phyloP scores from a whole-genome alignment of 768 basidiomycete genomes.

The Tylopilus sp. region DNA sequence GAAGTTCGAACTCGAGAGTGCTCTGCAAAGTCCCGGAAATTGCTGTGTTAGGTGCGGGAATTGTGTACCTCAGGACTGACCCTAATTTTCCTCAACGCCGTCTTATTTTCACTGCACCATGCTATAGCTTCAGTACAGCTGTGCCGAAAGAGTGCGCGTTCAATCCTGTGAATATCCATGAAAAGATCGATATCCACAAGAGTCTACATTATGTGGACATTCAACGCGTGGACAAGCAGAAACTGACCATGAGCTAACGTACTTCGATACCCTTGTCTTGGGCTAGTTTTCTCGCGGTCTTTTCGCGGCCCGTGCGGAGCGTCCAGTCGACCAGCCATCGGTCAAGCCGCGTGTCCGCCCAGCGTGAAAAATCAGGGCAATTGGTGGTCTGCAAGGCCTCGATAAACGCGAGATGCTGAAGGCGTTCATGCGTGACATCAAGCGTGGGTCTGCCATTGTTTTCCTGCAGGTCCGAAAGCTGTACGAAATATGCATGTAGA shows the following conservation, averaged over 20 bases:
- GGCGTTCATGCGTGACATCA: slow-evolving; percentile 69
- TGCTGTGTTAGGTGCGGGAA: slow-evolving; percentile 10
- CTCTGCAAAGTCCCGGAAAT: slow-evolving; percentile 50
- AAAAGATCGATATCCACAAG: slow-evolving; percentile 92
- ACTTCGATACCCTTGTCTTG: slow-evolving; percentile 79
- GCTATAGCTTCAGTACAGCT: slow-evolving; percentile 86
- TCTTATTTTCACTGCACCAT: slow-evolving; percentile 97
- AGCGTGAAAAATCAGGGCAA: slow-evolving; percentile 61
- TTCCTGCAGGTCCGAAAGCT: slow-evolving; percentile 52
- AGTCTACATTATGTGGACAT: slow-evolving; percentile 43
- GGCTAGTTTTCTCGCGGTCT: slow-evolving; percentile 74
- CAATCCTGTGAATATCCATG: slow-evolving; percentile 83
- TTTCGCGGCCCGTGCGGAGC: slow-evolving; percentile 71
- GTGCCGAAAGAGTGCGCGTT: slow-evolving; percentile 67
- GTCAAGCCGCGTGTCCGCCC: slow-evolving; percentile 79
- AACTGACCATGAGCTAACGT: slow-evolving; percentile 27
- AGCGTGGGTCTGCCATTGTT: slow-evolving; percentile 54
- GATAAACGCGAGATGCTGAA: slow-evolving; percentile 64
- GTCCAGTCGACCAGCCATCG: slow-evolving; percentile 94
- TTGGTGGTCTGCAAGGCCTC: slow-evolving; percentile 53
- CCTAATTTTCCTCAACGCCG: slow-evolving; percentile 88
- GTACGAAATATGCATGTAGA: slow-evolving; percentile 11
- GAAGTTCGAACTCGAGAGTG: slow-evolving; percentile 92
- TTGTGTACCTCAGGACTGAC: slow-evolving; percentile 35
- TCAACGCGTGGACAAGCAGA: slow-evolving; percentile 17